Base-by-base conservation (phyloP, 192 early-diverging fungal genomes). In the Coemansia guatemalensis region DNA sequence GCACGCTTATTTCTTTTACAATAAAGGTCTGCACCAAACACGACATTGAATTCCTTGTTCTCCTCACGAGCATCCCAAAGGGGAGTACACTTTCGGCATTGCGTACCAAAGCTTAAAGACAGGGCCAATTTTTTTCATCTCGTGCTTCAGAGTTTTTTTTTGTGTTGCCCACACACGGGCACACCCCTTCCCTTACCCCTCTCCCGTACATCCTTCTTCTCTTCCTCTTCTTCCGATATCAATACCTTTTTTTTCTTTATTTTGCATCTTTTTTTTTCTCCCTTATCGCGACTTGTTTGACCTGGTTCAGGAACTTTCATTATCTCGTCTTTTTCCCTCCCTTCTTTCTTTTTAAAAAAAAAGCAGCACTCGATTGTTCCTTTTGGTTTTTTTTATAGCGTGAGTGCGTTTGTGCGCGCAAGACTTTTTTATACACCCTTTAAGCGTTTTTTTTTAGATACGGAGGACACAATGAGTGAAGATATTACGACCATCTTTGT, bases 401-500 rank as follows among this genome's bases (percentile, higher is more conserved):
- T 63, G 64, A 55, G 25, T n/a, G n/a, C n/a, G n/a, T 17, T 20
- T 27, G 29, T 22, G 23, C 48, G 24, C 60, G 30, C 53, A 22
- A n/a, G 54, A 20, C 55, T 41, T 12, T 26, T 18, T 48, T 24
- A 25, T 20, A 5, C 1, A 6, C 29, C 17, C 24, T 26, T 51
- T 51, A 12, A 24, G 20, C 48, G 27, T 49, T 48, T 30, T 48
- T n/a, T 24, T 14, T 60, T 60, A 35, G 35, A 22, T 9, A 32
- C 53, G 27, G 6, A 26, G 52, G 14, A 41, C 56, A 33, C 32
- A 51, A 80, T 80, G 78, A 69, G 69, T 58, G 79, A 99, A 64
- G 97, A 99, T 57, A 96, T 99, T 65, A 94, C 95, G 23, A 99
- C 97, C 68, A 98, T 99, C 65, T 99, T 99, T 85, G 95, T 98